Base-by-base conservation (phyloP, 768 basidiomycete genomes). In the Auriscalpium microsporum region DNA sequence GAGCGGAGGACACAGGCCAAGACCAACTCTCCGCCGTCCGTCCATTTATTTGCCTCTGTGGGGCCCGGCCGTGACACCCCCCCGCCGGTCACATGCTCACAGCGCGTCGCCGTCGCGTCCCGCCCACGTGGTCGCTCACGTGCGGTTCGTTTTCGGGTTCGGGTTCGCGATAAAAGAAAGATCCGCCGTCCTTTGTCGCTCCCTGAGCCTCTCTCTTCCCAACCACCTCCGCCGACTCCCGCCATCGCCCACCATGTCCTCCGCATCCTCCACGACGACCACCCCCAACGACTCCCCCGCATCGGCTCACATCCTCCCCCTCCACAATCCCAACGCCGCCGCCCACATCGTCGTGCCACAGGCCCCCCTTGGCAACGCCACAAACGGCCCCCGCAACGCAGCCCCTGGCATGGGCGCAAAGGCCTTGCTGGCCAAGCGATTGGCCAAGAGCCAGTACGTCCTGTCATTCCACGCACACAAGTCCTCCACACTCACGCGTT, bases 341-440 rank as follows among this genome's bases (percentile, higher is more conserved):
- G 90, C 90, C 2, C 80, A 83, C 56, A 73, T 92, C 60, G 82
- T 84, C 45, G 77, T 87, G 13, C 89, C 90, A 1, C 84, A 90
- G 64, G 89, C 87, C 33, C 88, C 87, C 6, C 75, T 92, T 5
- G 87, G 88, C 13, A 90, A 84, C 60, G 66, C 78, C 10, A 77
- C 78, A 36, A 78, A 78, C 54, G 76, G 75, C 14, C 71, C 77
- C 21, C 73, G 68, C 33, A 82, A 77, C 65, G 77, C 78, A 57
- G 81, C 74, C 13, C 81, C 79, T 35, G 86, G 86, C 36, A 80
- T 93, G 78, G 94, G 92, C 14, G 86, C 88, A 50, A 96, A 92
- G 68, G 93, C 95, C 1, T 78, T 99, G 40, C 72, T 99, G 21
- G 91, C 90, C 10, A 98, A 96, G 79, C 90, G 84, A 75, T 80